Evolutionary conservation across 441 rosid species (phyloP), one percentile per base, ranked within the genome.

Genomic region (Aquilaria agallochum): DNA sequence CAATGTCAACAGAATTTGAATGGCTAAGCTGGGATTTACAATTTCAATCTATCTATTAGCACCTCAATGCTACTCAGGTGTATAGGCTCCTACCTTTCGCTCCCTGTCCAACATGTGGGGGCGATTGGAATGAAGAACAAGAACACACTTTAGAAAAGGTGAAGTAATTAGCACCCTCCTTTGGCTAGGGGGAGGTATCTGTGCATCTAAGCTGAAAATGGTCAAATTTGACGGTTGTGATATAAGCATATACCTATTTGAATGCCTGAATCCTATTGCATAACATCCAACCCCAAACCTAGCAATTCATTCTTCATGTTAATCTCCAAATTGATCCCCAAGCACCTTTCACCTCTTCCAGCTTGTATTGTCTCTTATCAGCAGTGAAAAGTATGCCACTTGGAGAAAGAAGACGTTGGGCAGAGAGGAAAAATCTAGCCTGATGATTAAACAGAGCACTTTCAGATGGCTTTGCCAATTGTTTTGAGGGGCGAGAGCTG

Each of bases 351-450:
- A 71, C 68, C 69, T 65, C 71, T 64, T 68, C 71, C 31, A 20
- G 53, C 52, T 53, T 60, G 5, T 33, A 51, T 13, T 11, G 57
- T 63, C 59, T 66, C 46, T 31, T 13, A 31, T 74, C 75, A 11
- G 68, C 78, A 1, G 66, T 62, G 64, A 55, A 65, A 64, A 88
- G 80, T 45, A 89, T 57, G 67, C 90, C 81, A 45, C 67, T 69
- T 1, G 86, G 81, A 53, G 96, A 85, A 73, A 83, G 86, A 55
- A 93, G 96, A 59, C 97, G 89, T 58, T 61, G 76, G 13, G 88
- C 64, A 48, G 86, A 78, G 11, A 88, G 76, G 56, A 55, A 72
- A 72, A 88, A 76, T 51, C 96, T 81, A 64, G 86, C 92, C 98
- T 90, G 87, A 32, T 69, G 63, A 42, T 11, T 9, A 54, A 60